Percentiles rank a stretch among this genome's conserved stretches.
These are phyloP conservation scores for Pythium folliculosum DNA, from an alignment of 352 stramenopile genomes.

Conservation along the genomic window DNA sequence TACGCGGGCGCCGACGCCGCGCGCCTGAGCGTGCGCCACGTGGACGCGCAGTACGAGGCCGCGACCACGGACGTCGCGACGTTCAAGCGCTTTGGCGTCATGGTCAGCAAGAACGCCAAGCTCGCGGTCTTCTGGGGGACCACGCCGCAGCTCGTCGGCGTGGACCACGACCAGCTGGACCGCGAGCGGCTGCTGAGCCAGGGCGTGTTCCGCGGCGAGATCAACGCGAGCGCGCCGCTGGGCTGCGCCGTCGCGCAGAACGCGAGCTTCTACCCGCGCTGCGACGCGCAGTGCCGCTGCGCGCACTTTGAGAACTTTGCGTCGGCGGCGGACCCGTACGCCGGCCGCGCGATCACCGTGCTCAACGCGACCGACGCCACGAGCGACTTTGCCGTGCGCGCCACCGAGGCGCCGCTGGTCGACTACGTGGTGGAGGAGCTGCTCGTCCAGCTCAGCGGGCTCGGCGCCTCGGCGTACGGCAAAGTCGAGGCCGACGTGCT, in stretches of 20 bases:
- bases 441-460: not conserved
- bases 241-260: slow-evolving; percentile 6
- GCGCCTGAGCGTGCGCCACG: slow-evolving; percentile 1
- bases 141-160: not conserved
- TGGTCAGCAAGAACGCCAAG: slow-evolving; percentile 10
- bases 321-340: slow-evolving; percentile 2
- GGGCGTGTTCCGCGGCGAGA: not conserved
- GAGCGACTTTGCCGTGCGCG: slow-evolving; percentile 3
- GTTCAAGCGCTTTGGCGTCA: slow-evolving; percentile 9
- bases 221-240: not conserved
- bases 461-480: slow-evolving; percentile 5
- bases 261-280: slow-evolving; percentile 4
- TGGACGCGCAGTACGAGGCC: slow-evolving; percentile 2
- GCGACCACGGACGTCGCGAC: slow-evolving; percentile 1
- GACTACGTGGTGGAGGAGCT: slow-evolving; percentile 6
- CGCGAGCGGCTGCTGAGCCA: slow-evolving; percentile 4
- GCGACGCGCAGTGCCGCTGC: slow-evolving; percentile 3
- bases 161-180: slow-evolving; percentile 1
- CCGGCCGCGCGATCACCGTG: slow-evolving; percentile 4
- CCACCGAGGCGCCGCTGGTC: not conserved
- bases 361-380: slow-evolving; percentile 5
- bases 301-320: slow-evolving; percentile 11
- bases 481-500: slow-evolving; percentile 6
- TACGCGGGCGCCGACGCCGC: slow-evolving; percentile 1
- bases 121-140: slow-evolving; percentile 6